These are phyloP conservation scores for Chionographis japonica DNA, from an alignment of 106 monocot species.

Conservation along the genomic window DNA sequence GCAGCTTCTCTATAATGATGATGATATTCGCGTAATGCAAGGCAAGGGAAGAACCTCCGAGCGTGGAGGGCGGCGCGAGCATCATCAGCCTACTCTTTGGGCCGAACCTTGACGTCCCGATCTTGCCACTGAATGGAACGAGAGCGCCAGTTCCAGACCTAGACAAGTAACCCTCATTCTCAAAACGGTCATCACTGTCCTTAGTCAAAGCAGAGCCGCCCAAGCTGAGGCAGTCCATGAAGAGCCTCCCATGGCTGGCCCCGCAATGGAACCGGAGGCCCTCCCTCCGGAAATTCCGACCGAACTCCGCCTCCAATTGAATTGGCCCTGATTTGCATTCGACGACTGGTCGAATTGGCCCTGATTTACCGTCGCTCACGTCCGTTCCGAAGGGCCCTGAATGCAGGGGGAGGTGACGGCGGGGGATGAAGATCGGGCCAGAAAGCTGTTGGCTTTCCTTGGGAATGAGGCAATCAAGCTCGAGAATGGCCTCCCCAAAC, in stretches of 20 bases:
- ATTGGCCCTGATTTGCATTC: neutral
- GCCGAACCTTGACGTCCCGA: slow-evolving; percentile 21
- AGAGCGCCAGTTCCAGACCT: slow-evolving; percentile 6
- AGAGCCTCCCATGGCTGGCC: slow-evolving; percentile 50
- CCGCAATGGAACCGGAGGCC: slow-evolving; percentile 47
- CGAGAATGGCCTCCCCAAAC: slow-evolving; percentile 38
- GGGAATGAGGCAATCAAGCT: slow-evolving; percentile 11
- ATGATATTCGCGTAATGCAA: slow-evolving; percentile 86
- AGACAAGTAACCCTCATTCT: slow-evolving; percentile 23
- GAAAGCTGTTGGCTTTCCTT: slow-evolving; percentile 25
- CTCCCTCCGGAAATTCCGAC: slow-evolving; percentile 15
- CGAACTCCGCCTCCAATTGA: neutral
- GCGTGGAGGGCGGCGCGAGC: slow-evolving; percentile 57
- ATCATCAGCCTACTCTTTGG: slow-evolving; percentile 51
- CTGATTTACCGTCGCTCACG: slow-evolving; percentile 5
- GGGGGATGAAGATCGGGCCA: neutral
- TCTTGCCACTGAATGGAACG: slow-evolving; percentile 17
- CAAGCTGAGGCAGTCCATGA: slow-evolving; percentile 75
- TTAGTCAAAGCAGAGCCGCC: slow-evolving; percentile 34
- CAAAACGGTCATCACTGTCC: slow-evolving; percentile 20
- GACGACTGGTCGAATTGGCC: slow-evolving; percentile 8
- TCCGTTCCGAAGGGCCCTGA: too few species aligned
- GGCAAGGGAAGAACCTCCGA: slow-evolving; percentile 78
- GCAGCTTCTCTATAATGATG: slow-evolving; percentile 87
- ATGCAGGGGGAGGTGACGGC: neutral